Evolutionary conservation across 305 asterid genomes (phyloP).

Genomic region (Solanum hybrid): DNA sequence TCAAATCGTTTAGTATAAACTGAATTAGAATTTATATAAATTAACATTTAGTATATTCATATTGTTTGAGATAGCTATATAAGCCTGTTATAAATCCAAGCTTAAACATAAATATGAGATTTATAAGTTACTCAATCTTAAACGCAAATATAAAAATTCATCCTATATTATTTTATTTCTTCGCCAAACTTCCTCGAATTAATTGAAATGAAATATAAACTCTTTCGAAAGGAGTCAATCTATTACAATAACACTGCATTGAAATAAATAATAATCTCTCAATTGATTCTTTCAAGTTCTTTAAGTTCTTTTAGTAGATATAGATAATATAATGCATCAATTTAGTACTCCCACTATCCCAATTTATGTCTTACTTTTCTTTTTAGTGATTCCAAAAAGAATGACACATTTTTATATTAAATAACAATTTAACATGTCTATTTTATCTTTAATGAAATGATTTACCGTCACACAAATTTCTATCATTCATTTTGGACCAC

Average conservation of each 20-base stretch:
- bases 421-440: too few relatives aligned
- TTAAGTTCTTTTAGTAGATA: too few relatives aligned
- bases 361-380: too few relatives aligned
- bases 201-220: neutral
- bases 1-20: neutral
- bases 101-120: neutral
- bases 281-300: too few relatives aligned
- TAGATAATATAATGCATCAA: too few relatives aligned
- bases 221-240: neutral
- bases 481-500: too few relatives aligned
- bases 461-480: too few relatives aligned
- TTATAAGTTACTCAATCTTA: neutral
- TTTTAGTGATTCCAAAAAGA: too few relatives aligned
- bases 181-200: neutral
- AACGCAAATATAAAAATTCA: neutral
- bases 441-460: too few relatives aligned
- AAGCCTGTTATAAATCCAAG: rapidly evolving
- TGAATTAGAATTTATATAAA: neutral
- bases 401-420: too few relatives aligned
- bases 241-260: too few relatives aligned
- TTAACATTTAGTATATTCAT: neutral
- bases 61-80: neutral
- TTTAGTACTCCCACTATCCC: too few relatives aligned
- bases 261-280: neutral
- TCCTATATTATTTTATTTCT: neutral